Percentiles rank a stretch among this genome's conserved stretches.
These are phyloP conservation scores for Camelina hispida DNA, from an alignment of 345 rosid species.

Conservation along the genomic window DNA sequence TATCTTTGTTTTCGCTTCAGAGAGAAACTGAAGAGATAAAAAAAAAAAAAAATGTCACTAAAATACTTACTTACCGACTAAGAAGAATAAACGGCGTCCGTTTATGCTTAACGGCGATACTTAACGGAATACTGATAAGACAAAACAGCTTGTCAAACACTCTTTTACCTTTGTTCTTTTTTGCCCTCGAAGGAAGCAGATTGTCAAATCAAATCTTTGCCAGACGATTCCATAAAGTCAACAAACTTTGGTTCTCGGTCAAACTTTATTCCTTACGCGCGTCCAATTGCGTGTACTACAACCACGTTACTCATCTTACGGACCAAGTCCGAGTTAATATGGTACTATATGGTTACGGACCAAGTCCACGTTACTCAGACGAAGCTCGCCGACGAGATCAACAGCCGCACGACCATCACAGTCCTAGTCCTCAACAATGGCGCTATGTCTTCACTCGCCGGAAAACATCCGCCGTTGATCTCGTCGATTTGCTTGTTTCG, in stretches of 20 bases:
- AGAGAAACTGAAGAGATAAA: neutral
- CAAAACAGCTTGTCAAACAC: slow-evolving; percentile 12
- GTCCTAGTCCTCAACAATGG: no score
- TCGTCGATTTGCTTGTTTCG: slow-evolving; percentile 50
- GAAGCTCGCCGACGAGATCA: no score
- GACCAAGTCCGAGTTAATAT: no score
- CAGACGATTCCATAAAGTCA: slow-evolving; percentile 13
- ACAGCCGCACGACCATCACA: no score
- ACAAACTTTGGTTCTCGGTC: neutral
- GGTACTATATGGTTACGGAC: no score
- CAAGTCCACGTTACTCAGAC: no score
- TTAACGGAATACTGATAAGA: slow-evolving; percentile 11
- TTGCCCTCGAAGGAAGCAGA: slow-evolving; percentile 27
- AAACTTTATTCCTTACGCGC: neutral
- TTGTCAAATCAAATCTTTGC: slow-evolving; percentile 32
- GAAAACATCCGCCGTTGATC: no score
- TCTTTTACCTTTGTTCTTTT: neutral
- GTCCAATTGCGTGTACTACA: slow-evolving; percentile 16
- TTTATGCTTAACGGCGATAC: slow-evolving; percentile 32
- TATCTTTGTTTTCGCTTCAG: neutral
- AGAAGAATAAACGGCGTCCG: slow-evolving; percentile 41
- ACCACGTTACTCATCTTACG: neutral
- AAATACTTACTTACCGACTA: slow-evolving; percentile 36
- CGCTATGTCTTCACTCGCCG: no score
- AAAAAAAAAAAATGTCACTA: neutral